Evolutionary conservation across 257 asterid species (phyloP), one percentile per base, ranked within the genome.

Genomic region (Thymus mandschuricus): DNA sequence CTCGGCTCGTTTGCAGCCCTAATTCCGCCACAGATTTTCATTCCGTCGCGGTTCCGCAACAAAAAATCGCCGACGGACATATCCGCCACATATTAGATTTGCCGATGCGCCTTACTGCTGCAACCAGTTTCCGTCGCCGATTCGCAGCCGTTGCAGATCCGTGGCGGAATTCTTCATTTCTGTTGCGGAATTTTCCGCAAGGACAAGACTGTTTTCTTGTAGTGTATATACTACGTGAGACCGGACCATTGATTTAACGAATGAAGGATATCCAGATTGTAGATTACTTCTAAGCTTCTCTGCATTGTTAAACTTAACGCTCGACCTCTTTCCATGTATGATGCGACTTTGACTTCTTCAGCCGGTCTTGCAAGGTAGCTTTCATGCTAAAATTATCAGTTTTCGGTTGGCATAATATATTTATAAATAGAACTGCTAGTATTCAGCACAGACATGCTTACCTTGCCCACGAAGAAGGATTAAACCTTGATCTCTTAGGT

Each of bases 351-450:
- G 56, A 90, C 95, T 81, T 92, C 98, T 76, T 90, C 96, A 46
- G 79, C 7, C 21, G 97, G 98, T 55, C 96, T 82, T 62, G 96
- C 97, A 35, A 90, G 89, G 82, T 92, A 92, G 74, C 97, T 92
- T 69, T 13, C 61, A 69, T 48, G 63, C 77, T 69, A 71, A 35
- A 64, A 66, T 41, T 40, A 33, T 34, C 48, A 51, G 29, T 51
- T 21, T 10, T 81, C 29, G 74, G 68, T 58, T 48, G 64, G 44
- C 28, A 60, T 29, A 60, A 31, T 35, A 38, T 76, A 31, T 34
- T 12, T 30, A 27, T 12, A 48, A 33, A 48, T 33, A 6, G 6
- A 45, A 71, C 11, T 15, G 1, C 10, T 21, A 31, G 40, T 48
- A 54, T 44, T 34, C 27, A 27, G 30, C 33, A 38, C 10, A 56